phyloP scores from a whole-genome alignment of 306 rosid genomes.

The Lathyrus tuberosus region DNA sequence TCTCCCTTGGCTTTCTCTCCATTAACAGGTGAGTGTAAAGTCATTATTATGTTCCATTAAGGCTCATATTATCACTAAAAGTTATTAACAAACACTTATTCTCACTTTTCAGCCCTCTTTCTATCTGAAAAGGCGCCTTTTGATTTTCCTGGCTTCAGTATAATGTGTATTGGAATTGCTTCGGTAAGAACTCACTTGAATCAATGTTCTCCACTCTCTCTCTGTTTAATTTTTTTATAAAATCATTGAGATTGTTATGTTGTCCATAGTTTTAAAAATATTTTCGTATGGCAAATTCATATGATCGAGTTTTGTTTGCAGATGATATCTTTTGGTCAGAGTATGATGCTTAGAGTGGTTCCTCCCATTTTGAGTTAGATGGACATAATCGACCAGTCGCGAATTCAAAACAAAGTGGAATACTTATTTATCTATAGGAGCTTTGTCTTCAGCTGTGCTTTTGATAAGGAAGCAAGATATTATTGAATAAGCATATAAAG shows the following conservation, averaged over 20 bases:
- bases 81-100: slow-evolving; percentile 36
- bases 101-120: slow-evolving; percentile 70
- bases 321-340: slow-evolving; percentile 86
- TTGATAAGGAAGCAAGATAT: slow-evolving; percentile 12
- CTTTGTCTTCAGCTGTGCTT: slow-evolving; percentile 1
- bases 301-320: slow-evolving; percentile 43
- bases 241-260: too few relatives aligned
- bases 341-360: slow-evolving; percentile 58
- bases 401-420: slow-evolving; percentile 28
- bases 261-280: too few relatives aligned
- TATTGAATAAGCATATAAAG: slow-evolving; percentile 12
- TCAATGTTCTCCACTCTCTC: too few relatives aligned
- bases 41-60: neutral
- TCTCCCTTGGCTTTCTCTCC: slow-evolving; percentile 94
- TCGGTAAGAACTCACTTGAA: slow-evolving; percentile 58
- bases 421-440: neutral
- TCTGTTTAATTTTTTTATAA: too few relatives aligned
- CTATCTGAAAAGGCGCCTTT: slow-evolving; percentile 86
- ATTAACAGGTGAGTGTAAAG: slow-evolving; percentile 65
- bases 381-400: slow-evolving; percentile 40
- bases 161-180: slow-evolving; percentile 79
- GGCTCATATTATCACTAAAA: slow-evolving; percentile 17
- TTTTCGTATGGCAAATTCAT: neutral
- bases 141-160: slow-evolving; percentile 86
- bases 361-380: slow-evolving; percentile 49